These are phyloP conservation scores for Tuber aestivum DNA, from an alignment of 495 filamentous ascomycete species.

Conservation along the genomic window DNA sequence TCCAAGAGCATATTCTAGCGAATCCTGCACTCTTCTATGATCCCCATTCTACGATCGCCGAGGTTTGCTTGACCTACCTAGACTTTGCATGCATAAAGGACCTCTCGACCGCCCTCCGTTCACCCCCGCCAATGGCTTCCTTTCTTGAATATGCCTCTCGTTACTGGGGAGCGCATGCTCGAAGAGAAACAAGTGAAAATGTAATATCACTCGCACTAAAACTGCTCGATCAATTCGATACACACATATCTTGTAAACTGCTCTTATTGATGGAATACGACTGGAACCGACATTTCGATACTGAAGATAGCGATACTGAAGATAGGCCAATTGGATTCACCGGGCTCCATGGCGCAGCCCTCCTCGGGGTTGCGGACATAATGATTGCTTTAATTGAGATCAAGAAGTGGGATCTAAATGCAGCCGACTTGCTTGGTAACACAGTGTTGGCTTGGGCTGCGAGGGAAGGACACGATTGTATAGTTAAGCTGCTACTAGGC, in stretches of 20 bases:
- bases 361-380: background rate
- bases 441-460: background rate
- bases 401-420: background rate
- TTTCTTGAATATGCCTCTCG: background rate
- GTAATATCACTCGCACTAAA: background rate
- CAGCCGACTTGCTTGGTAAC: background rate
- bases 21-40: background rate
- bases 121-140: too few relatives aligned
- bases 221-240: background rate
- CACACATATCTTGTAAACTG: background rate
- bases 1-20: too few relatives aligned
- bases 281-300: too few relatives aligned
- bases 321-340: background rate
- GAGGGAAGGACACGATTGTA: background rate
- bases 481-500: background rate
- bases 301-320: too few relatives aligned
- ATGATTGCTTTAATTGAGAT: background rate
- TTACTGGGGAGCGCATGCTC: background rate
- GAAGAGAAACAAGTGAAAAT: background rate
- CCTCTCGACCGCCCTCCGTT: too few relatives aligned
- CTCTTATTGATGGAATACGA: background rate
- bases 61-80: background rate
- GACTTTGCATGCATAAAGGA: background rate
- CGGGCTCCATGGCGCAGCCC: background rate
- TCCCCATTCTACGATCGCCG: background rate